A percentile compares a stretch with the other conserved stretches of the same genome.
Conservation (phyloP, 2,329 filamentous ascomycete genomes). For the Emmonsiellopsis sp. region DNA sequence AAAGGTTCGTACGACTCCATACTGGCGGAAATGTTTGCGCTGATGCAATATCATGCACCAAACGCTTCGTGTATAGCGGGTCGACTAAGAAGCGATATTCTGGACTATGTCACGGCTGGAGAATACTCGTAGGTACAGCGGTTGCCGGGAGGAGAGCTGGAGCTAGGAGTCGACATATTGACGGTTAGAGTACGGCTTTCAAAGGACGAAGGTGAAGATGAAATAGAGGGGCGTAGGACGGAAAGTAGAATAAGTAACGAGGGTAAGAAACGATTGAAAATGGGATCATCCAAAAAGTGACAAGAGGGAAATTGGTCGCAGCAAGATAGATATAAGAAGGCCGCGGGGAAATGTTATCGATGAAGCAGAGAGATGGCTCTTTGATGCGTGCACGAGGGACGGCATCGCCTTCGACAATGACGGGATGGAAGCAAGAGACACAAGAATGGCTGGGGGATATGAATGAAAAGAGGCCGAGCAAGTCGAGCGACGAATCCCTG, state of each 20-base stretch:
- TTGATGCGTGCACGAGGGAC: background rate
- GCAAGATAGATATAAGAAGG: background rate
- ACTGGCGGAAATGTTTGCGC: background rate
- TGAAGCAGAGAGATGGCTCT: background rate
- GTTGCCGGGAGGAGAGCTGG: conserved; percentile 6
- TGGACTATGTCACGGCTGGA: conserved; percentile 7
- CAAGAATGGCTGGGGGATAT: background rate
- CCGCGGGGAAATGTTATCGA: background rate
- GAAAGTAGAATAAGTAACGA: conserved; percentile 9
- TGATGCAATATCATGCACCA: background rate
- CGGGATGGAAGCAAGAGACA: background rate
- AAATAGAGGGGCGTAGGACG: conserved; percentile 13
- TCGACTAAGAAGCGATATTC: background rate
- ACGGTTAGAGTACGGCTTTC: conserved; percentile 25
- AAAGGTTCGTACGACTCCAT: conserved; percentile 42
- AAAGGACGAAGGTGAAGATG: conserved; percentile 14
- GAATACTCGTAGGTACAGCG: conserved; percentile 2
- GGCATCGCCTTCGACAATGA: background rate
- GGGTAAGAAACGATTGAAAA: conserved; percentile 1
- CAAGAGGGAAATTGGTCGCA: background rate
- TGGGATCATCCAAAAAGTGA: background rate
- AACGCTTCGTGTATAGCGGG: background rate
- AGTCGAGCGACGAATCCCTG: background rate
- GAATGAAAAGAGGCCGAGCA: background rate
- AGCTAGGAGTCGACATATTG: conserved; percentile 30